Conservation (phyloP, 148 eudicot genomes). For the Cornus controversa region DNA sequence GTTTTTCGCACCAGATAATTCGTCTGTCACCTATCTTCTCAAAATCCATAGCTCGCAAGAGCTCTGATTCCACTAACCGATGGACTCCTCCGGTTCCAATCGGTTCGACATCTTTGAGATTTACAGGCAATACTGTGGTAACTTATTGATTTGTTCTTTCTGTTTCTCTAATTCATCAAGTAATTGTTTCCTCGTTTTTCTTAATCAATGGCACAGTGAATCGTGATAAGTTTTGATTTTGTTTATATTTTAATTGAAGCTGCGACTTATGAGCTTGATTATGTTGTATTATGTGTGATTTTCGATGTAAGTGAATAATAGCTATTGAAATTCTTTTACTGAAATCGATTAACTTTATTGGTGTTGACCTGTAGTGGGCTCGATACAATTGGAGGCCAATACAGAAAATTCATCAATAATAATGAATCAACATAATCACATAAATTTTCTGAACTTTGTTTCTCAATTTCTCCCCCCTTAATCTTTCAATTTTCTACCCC, state of each 20-base stretch:
- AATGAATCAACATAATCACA: too few relatives aligned
- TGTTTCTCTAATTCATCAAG: not conserved
- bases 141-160: not conserved
- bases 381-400: too few relatives aligned
- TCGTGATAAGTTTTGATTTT: not conserved
- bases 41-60: not conserved
- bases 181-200: not conserved
- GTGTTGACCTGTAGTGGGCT: not conserved
- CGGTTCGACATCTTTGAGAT: conserved; percentile 33
- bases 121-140: conserved; percentile 45
- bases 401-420: too few relatives aligned
- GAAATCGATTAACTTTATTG: not conserved
- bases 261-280: not conserved
- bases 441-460: too few relatives aligned
- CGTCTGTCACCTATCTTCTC: not conserved
- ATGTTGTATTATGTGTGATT: not conserved
- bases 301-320: too few relatives aligned
- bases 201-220: not conserved
- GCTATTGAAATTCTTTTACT: not conserved
- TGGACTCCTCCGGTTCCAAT: conserved; percentile 20
- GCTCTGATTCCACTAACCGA: conserved; percentile 2
- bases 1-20: conserved; percentile 1
- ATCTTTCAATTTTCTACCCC: too few relatives aligned
- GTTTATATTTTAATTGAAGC: not conserved
- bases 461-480: too few relatives aligned